phyloP scores from a whole-genome alignment of 805 yeast genomes.

The Cyberlindnera subsufficiens region DNA sequence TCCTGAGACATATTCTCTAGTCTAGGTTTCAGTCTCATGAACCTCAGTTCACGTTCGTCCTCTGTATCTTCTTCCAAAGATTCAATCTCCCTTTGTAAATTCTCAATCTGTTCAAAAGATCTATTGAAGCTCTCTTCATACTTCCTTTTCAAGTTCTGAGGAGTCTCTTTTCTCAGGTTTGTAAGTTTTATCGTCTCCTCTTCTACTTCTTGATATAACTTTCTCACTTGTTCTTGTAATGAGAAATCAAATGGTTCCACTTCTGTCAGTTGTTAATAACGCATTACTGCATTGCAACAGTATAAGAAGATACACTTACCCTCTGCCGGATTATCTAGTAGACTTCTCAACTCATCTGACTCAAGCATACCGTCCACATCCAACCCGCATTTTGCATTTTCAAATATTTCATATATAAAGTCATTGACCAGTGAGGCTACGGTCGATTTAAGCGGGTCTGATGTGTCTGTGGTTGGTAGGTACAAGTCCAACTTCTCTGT shows the following conservation, averaged over 20 bases:
- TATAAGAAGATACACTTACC: constrained; percentile 5
- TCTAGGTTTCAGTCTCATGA: constrained; percentile 5
- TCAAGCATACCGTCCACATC: constrained; percentile 49
- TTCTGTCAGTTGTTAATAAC: constrained; percentile 21
- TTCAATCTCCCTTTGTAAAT: constrained; percentile 20
- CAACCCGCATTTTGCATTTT: constrained; percentile 47
- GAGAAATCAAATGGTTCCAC: constrained; percentile 69
- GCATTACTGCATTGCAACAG: background rate
- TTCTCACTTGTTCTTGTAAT: constrained; percentile 53
- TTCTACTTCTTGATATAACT: constrained; percentile 54
- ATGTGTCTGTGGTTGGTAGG: constrained; percentile 34
- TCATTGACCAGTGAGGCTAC: constrained; percentile 39
- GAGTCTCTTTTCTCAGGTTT: constrained; percentile 46
- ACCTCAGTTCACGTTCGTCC: constrained; percentile 1
- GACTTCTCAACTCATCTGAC: constrained; percentile 17
- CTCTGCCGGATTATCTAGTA: constrained; percentile 19
- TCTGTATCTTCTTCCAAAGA: constrained; percentile 10
- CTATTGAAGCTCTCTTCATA: constrained; percentile 34
- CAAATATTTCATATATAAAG: constrained; percentile 49
- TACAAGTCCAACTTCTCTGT: constrained; percentile 41
- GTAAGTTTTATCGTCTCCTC: constrained; percentile 53
- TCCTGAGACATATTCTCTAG: constrained; percentile 12
- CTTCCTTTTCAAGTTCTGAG: constrained; percentile 32
- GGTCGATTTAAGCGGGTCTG: constrained; percentile 40
- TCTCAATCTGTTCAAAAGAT: constrained; percentile 22